phyloP scores from a whole-genome alignment of 1,284 basidiomycete genomes.

The Pholiota adiposa region DNA sequence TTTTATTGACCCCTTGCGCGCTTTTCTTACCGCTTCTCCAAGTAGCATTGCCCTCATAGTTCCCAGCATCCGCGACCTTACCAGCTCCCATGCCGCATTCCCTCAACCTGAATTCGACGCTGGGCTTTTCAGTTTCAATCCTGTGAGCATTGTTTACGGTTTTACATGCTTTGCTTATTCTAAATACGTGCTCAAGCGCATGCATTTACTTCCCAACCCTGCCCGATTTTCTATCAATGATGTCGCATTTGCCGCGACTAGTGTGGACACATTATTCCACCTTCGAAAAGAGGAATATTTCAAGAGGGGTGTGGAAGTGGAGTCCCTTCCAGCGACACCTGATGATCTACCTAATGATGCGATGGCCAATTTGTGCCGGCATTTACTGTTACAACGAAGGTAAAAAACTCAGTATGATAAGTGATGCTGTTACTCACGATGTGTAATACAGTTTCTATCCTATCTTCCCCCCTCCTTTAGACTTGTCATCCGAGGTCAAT shows the following conservation, averaged over 20 bases:
- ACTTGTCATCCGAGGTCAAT: slow-evolving; percentile 79
- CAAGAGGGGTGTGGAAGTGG: slow-evolving; percentile 70
- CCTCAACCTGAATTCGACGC: slow-evolving; percentile 81
- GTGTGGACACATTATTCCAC: slow-evolving; percentile 89
- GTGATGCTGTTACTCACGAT: neutral
- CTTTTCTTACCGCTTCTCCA: slow-evolving; percentile 66
- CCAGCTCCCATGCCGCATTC: slow-evolving; percentile 82
- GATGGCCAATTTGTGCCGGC: slow-evolving; percentile 81
- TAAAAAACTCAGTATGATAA: slow-evolving; percentile 34
- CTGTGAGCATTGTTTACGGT: slow-evolving; percentile 41
- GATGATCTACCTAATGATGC: slow-evolving; percentile 64
- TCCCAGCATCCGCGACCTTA: slow-evolving; percentile 82
- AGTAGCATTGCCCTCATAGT: slow-evolving; percentile 77
- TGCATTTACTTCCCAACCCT: slow-evolving; percentile 88
- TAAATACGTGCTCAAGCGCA: slow-evolving; percentile 50
- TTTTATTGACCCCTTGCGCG: slow-evolving; percentile 63
- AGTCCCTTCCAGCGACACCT: slow-evolving; percentile 46
- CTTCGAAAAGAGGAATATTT: slow-evolving; percentile 85
- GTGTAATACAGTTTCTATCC: slow-evolving; percentile 82
- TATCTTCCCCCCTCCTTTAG: slow-evolving; percentile 86
- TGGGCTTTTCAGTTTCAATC: slow-evolving; percentile 43
- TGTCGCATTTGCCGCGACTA: slow-evolving; percentile 77
- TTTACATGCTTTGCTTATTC: neutral
- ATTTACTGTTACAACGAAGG: slow-evolving; percentile 88
- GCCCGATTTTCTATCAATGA: slow-evolving; percentile 86